A percentile compares a stretch with the other conserved stretches of the same genome.
These are phyloP conservation scores for Dianthus caryophyllus DNA, from an alignment of 148 eudicot species.

Conservation along the genomic window DNA sequence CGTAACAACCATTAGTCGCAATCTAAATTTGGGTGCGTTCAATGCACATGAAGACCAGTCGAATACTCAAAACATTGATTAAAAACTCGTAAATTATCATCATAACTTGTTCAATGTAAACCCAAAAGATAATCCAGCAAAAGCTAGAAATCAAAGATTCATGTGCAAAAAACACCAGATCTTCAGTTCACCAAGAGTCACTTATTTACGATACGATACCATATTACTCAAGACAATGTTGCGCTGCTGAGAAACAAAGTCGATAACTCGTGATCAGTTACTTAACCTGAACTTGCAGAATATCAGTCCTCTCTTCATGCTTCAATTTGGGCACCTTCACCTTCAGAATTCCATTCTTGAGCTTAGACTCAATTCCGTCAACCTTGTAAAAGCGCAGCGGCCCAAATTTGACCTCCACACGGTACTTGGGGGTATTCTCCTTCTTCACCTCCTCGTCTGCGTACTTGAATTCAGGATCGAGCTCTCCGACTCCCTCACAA, in stretches of 20 bases:
- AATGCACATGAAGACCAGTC: no score
- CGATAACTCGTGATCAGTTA: neutral
- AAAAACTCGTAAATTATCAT: no score
- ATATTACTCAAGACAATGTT: no score
- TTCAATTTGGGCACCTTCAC: slow-evolving; percentile 14
- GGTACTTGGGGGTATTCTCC: no score
- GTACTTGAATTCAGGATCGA: no score
- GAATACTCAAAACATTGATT: no score
- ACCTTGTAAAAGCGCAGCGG: neutral
- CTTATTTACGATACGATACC: neutral
- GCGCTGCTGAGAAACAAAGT: no score
- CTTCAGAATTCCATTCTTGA: slow-evolving; percentile 17
- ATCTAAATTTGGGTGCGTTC: no score
- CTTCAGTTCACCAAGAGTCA: neutral
- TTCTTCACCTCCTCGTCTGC: no score
- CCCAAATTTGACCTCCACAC: neutral
- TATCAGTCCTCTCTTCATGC: slow-evolving; percentile 18
- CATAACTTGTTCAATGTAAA: no score
- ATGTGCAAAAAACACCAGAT: neutral
- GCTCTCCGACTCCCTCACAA: no score
- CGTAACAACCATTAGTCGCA: no score
- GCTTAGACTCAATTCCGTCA: slow-evolving; percentile 13
- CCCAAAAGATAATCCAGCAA: neutral
- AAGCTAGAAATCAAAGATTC: neutral
- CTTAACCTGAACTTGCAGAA: slow-evolving; percentile 1